Evolutionary conservation across 768 basidiomycete genomes (phyloP).

Genomic region (Sarcomyxa edulis): DNA sequence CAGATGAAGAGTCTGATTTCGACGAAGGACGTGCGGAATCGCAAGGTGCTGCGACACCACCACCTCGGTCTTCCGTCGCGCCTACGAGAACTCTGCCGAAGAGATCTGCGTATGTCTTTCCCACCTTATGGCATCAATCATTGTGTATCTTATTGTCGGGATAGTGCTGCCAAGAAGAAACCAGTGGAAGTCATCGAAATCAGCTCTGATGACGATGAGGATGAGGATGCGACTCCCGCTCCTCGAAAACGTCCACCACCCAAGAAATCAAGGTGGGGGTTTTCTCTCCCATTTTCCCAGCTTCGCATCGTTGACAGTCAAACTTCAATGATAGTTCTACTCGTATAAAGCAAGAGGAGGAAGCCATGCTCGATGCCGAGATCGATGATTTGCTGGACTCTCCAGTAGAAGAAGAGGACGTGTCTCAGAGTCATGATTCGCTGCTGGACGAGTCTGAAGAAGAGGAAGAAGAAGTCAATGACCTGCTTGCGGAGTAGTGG

Average conservation of each 20-base stretch:
- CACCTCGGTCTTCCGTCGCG: constrained; percentile 19
- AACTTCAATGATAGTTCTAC: constrained; percentile 7
- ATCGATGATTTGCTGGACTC: constrained; percentile 34
- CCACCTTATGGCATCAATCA: not conserved
- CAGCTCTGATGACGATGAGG: constrained; percentile 34
- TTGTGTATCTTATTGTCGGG: not conserved
- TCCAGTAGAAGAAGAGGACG: too few species aligned
- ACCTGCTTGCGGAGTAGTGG: constrained; percentile 33
- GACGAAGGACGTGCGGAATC: constrained; percentile 22
- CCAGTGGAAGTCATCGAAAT: constrained; percentile 26
- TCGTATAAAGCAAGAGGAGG: constrained; percentile 26
- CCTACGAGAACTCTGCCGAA: constrained; percentile 53
- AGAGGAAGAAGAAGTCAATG: constrained; percentile 49
- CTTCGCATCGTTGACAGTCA: constrained; percentile 5
- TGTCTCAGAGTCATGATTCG: constrained; percentile 31
- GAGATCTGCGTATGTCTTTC: constrained; percentile 49
- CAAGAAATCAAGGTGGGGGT: constrained; percentile 15
- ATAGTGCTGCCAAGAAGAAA: constrained; percentile 38
- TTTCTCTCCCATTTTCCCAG: constrained; percentile 12
- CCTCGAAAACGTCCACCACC: constrained; percentile 4
- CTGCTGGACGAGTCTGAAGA: constrained; percentile 46
- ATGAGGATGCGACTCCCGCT: constrained; percentile 12
- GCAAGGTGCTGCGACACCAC: constrained; percentile 27
- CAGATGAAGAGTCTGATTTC: constrained; percentile 40
- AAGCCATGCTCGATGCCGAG: constrained; percentile 34